Evolutionary conservation across 2,329 filamentous ascomycete species (phyloP).

Genomic region (Stachybotrys elegans): DNA sequence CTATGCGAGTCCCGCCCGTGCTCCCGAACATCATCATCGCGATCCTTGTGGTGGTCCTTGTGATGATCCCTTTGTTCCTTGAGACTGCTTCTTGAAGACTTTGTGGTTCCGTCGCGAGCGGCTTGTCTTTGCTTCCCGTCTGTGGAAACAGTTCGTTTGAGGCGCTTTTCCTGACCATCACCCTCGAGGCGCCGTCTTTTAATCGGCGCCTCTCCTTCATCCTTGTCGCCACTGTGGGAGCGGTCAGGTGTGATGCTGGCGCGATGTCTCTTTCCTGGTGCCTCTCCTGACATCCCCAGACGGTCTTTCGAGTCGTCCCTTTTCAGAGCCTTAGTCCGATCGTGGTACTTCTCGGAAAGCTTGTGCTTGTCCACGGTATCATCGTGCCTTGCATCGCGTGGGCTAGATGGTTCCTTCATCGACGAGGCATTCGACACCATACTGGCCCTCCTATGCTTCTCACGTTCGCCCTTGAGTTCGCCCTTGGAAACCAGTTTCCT

Average conservation of each 20-base stretch:
- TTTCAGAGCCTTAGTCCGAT: slow-evolving; percentile 56
- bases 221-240: slow-evolving; percentile 47
- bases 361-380: slow-evolving; percentile 44
- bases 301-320: slow-evolving; percentile 56
- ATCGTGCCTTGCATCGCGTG: slow-evolving; percentile 43
- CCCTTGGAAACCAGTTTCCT: slow-evolving; percentile 60
- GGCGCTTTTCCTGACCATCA: slow-evolving; percentile 45
- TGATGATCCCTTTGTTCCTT: too few relatives aligned
- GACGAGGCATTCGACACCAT: slow-evolving; percentile 51
- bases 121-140: slow-evolving; percentile 43
- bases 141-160: slow-evolving; percentile 36
- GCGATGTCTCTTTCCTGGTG: slow-evolving; percentile 52
- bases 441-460: slow-evolving; percentile 54
- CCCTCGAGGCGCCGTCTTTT: slow-evolving; percentile 55
- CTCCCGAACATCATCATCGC: slow-evolving; percentile 35
- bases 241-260: slow-evolving; percentile 54
- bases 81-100: too few relatives aligned
- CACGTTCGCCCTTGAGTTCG: slow-evolving; percentile 54
- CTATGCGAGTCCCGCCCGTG: slow-evolving; percentile 31
- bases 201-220: slow-evolving; percentile 42
- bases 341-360: slow-evolving; percentile 50
- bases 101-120: slow-evolving; percentile 32
- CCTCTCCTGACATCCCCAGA: slow-evolving; percentile 44
- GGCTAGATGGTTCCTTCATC: slow-evolving; percentile 48
- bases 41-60: slow-evolving; percentile 24